Percentiles rank a stretch among this genome's conserved stretches.
phyloP scores from a whole-genome alignment of 2,329 filamentous ascomycete species.

The Penicillium sp. region DNA sequence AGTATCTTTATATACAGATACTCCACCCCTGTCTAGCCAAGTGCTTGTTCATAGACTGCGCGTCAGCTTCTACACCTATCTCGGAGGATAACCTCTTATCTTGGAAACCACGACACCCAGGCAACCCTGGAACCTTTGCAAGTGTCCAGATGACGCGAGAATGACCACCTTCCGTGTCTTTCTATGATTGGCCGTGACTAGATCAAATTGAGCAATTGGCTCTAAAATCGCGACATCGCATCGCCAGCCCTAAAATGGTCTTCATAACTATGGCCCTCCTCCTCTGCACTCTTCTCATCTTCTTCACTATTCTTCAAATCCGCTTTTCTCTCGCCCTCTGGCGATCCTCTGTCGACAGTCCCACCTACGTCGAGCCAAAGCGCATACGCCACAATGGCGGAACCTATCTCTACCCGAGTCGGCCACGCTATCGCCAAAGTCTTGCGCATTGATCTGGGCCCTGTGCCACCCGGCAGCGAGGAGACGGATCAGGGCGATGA shows the following conservation, averaged over 20 bases:
- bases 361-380: neutral
- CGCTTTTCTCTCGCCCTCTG: conserved; percentile 3
- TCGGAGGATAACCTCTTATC: neutral
- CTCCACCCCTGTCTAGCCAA: no score
- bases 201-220: neutral
- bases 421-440: conserved; percentile 7
- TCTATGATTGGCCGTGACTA: neutral
- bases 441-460: neutral
- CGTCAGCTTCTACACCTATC: neutral
- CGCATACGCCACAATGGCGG: conserved; percentile 1
- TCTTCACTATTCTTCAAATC: conserved; percentile 1
- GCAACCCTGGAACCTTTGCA: neutral
- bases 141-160: neutral
- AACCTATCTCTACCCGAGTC: conserved; percentile 8
- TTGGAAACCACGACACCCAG: neutral
- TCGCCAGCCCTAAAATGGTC: conserved; percentile 1
- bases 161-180: neutral
- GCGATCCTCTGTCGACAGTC: neutral
- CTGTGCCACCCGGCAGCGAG: neutral
- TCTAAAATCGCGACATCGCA: conserved; percentile 8
- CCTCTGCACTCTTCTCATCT: neutral
- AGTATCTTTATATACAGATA: no score
- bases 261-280: neutral
- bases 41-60: no score
- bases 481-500: conserved; percentile 20